Percentiles rank a stretch among this genome's conserved stretches.
phyloP scores from a whole-genome alignment of 1,284 basidiomycete genomes.

The Pterulicium gracile region DNA sequence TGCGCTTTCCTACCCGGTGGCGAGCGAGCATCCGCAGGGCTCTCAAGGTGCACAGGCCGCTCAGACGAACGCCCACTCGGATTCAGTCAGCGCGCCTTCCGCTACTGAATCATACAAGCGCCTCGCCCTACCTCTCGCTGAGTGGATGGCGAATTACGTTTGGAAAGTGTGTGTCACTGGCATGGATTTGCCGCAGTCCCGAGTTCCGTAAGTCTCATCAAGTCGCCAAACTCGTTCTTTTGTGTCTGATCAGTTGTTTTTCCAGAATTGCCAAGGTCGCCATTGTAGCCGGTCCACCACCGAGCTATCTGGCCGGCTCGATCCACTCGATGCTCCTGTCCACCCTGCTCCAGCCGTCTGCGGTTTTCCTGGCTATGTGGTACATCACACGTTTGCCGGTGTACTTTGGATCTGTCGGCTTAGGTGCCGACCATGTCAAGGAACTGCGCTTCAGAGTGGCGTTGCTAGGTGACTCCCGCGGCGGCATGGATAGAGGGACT shows the following conservation, averaged over 20 bases:
- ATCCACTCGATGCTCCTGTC: conserved; percentile 66
- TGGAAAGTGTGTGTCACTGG: conserved; percentile 72
- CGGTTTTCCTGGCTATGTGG: conserved; percentile 72
- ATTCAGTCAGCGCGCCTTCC: conserved; percentile 34
- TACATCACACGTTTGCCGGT: conserved; percentile 74
- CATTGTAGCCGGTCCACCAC: conserved; percentile 26
- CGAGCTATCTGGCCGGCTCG: conserved; percentile 45
- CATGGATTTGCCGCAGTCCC: conserved; percentile 36
- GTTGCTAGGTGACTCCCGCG: conserved; percentile 38
- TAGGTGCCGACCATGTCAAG: conserved; percentile 38
- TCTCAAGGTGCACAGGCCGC: background rate
- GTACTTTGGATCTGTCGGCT: conserved; percentile 37
- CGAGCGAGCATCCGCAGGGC: background rate
- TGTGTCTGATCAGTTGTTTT: conserved; percentile 6
- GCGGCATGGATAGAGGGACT: conserved; percentile 37
- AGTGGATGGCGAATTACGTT: conserved; percentile 67
- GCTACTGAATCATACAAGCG: conserved; percentile 55
- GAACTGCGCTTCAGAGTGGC: conserved; percentile 54
- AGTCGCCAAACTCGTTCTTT: conserved; percentile 19
- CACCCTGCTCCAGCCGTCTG: conserved; percentile 73
- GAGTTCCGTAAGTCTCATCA: conserved; percentile 36
- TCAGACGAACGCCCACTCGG: conserved; percentile 17
- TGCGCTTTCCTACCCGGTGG: background rate
- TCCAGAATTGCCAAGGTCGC: conserved; percentile 3
- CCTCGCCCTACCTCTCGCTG: conserved; percentile 61